These are phyloP conservation scores for Glycine tomentella DNA, from an alignment of 306 rosid genomes.

Conservation along the genomic window DNA sequence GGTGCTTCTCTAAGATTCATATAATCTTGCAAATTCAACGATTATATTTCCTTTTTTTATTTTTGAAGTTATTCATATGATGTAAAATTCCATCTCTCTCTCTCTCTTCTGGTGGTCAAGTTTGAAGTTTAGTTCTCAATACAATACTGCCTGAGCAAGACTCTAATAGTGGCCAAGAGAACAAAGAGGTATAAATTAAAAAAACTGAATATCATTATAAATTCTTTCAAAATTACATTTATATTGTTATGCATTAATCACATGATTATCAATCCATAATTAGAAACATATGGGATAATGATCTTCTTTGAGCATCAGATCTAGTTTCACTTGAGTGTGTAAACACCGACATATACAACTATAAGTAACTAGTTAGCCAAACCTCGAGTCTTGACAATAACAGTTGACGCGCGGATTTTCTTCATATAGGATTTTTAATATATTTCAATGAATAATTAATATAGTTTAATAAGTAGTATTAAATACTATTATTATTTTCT, in stretches of 20 bases:
- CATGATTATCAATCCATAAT: not conserved
- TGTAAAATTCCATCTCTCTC: not conserved
- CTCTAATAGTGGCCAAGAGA: not conserved
- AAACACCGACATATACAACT: not conserved
- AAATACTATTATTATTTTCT: not conserved
- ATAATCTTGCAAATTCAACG: not conserved
- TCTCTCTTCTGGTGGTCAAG: not conserved
- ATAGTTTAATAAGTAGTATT: not conserved
- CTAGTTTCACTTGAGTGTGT: not conserved
- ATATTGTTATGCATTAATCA: not conserved
- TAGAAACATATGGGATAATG: not conserved
- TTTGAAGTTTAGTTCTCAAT: not conserved
- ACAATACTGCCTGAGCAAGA: not conserved
- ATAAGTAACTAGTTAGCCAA: not conserved
- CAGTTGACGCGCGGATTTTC: not conserved
- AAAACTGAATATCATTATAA: not conserved
- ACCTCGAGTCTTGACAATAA: not conserved
- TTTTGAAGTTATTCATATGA: not conserved
- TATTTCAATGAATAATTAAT: not conserved
- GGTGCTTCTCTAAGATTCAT: slow-evolving; percentile 11
- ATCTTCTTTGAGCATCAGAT: not conserved
- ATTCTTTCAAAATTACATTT: not conserved
- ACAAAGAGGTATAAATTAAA: not conserved
- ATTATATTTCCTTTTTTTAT: not conserved
- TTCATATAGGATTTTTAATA: not conserved